phyloP scores from a whole-genome alignment of 148 eudicot genomes.

The Cornus kousa region DNA sequence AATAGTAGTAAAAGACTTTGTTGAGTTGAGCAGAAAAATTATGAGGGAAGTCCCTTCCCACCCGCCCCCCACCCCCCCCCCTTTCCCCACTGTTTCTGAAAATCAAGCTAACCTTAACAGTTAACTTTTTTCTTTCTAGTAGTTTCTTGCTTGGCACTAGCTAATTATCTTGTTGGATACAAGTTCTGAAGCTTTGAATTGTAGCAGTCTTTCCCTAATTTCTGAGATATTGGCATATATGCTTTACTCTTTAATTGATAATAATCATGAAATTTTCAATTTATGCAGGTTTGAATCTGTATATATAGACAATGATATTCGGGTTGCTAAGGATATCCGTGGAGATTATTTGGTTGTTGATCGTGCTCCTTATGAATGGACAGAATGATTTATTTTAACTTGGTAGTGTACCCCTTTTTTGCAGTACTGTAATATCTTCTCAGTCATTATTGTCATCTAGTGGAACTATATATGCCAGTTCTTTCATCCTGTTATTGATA shows the following conservation, averaged over 20 bases:
- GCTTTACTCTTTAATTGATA: not conserved
- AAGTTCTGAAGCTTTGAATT: not conserved
- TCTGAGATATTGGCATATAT: not conserved
- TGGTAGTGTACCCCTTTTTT: not conserved
- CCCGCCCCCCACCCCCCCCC: too few relatives aligned
- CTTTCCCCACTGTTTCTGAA: too few relatives aligned
- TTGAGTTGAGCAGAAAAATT: too few relatives aligned
- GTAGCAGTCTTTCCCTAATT: not conserved
- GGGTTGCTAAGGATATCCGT: conserved; percentile 60
- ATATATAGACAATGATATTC: conserved; percentile 52
- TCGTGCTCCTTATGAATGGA: conserved; percentile 64
- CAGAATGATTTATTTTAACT: conserved; percentile 35
- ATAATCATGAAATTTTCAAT: not conserved
- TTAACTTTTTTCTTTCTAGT: too few relatives aligned
- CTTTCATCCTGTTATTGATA: not conserved
- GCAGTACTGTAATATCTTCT: not conserved
- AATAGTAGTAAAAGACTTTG: too few relatives aligned
- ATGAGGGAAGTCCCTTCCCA: too few relatives aligned
- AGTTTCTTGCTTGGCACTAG: too few relatives aligned
- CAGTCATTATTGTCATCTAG: not conserved
- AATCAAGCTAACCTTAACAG: too few relatives aligned
- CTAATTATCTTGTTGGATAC: not conserved
- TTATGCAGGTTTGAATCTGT: conserved; percentile 52
- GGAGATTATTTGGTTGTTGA: conserved; percentile 62
- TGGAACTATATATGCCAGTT: not conserved